Conservation (phyloP, 73 alveolate species). For the Paramecium pentaurelia region DNA sequence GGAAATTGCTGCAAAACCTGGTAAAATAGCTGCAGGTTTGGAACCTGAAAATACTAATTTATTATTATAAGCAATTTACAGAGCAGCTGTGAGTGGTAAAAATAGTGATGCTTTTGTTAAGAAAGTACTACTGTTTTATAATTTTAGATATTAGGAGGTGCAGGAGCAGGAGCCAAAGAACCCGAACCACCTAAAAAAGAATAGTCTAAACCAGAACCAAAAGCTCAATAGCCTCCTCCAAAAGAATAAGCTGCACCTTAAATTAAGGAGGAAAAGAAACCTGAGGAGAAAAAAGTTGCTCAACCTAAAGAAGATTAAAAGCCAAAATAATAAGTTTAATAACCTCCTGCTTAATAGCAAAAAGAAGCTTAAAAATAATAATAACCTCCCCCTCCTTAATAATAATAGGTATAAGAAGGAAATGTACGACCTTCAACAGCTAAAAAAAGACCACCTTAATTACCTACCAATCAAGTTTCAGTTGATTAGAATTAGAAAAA, state of each 20-base stretch:
- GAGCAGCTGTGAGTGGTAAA: constrained; percentile 74
- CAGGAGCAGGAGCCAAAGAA: constrained; percentile 32
- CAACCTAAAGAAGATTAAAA: constrained; percentile 28
- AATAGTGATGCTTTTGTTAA: constrained; percentile 57
- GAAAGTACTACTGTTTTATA: neutral
- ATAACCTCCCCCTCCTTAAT: neutral
- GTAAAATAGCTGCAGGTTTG: constrained; percentile 91
- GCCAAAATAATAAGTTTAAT: constrained; percentile 17
- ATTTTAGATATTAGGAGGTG: constrained; percentile 28
- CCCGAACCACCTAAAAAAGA: constrained; percentile 32
- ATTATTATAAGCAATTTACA: constrained; percentile 69
- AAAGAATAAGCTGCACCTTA: constrained; percentile 40
- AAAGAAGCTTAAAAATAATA: neutral
- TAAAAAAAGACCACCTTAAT: constrained; percentile 43
- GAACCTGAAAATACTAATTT: constrained; percentile 92
- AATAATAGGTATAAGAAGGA: neutral
- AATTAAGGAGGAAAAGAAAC: constrained; percentile 37
- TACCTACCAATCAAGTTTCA: neutral
- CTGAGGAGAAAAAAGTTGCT: constrained; percentile 12
- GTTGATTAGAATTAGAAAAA: neutral
- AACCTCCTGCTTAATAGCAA: constrained; percentile 40
- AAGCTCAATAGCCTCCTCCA: constrained; percentile 20
- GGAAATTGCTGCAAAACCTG: constrained; percentile 79
- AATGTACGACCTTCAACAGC: constrained; percentile 51
- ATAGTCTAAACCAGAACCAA: neutral